These are phyloP conservation scores for Tricholoma sp. DNA, from an alignment of 768 basidiomycete species.

Conservation along the genomic window DNA sequence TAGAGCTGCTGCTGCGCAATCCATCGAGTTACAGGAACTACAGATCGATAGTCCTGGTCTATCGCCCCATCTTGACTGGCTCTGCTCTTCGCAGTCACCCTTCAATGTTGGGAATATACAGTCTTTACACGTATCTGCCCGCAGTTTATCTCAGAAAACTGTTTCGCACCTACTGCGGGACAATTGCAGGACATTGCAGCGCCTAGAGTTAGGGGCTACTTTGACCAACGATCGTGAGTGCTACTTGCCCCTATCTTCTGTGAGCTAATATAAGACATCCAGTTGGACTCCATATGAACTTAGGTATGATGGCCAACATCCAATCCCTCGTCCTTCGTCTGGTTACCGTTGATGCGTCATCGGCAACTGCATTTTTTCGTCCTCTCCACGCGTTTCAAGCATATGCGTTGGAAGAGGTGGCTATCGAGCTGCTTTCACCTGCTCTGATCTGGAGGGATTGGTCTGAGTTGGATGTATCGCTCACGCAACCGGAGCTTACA, in stretches of 20 bases:
- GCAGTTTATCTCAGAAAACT: not conserved
- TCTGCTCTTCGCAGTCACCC: not conserved
- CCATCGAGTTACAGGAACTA: not conserved
- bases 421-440: not conserved
- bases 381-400: not conserved
- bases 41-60: not conserved
- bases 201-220: not conserved
- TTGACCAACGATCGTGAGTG: not conserved
- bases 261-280: not conserved
- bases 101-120: not conserved
- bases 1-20: not conserved
- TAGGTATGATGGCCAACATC: not conserved
- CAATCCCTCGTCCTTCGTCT: not conserved
- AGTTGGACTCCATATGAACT: not conserved
- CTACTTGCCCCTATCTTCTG: not conserved
- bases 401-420: not conserved
- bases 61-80: not conserved
- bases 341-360: not conserved
- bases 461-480: not conserved
- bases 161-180: not conserved
- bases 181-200: not conserved
- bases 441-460: not conserved
- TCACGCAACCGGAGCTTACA: not conserved
- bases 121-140: not conserved
- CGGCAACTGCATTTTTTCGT: not conserved